Evolutionary conservation across 2,329 filamentous ascomycete genomes (phyloP), one percentile per base, ranked within the genome.

Genomic region (Corniculantispora saksenae): DNA sequence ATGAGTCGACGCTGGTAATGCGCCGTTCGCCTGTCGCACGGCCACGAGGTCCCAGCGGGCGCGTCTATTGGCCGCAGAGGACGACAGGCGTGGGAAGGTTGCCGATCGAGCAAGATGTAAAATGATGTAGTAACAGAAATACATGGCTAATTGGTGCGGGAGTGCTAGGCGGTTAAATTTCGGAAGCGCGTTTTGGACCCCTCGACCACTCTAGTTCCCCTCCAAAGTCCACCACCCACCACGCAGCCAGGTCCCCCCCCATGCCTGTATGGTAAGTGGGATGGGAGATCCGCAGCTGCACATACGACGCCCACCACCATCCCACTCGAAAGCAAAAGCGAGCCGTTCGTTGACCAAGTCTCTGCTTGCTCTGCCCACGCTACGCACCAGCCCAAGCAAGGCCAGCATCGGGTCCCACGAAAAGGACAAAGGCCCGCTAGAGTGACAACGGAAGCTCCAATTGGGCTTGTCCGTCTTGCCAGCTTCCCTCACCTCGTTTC

Each of bases 271-370:
- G 48, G n/a, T 48, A 50, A n/a, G 61, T 63, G 61, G 61, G 61
- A 63, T 63, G 61, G n/a, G 38, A 63, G 61, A 57, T 63, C 61
- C 61, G 61, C 61, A 63, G 25, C 60, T 48, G 29, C 60, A 62
- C 50, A 47, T 54, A 35, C 45, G 50, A 55, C 51, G 51, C 51
- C 53, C 51, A 63, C 51, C 32, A n/a, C 40, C 51, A 40, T 48
- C 61, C 51, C 27, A 48, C 61, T 40, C 61, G 38, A 56, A 23
- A 29, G 53, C 51, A 27, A 25, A 38, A 17, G 50, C 13, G 17
- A 32, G 25, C n/a, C 27, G 3, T 23, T 53, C 47, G 25, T 27
- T n/a, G n/a, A n/a, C n/a, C 21, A 47, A 12, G 23, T 9, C n/a
- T 47, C 38, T 32, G 38, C 38, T n/a, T n/a, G n/a, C n/a, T n/a